Conservation (phyloP, 2,329 filamentous ascomycete genomes). For the Metarhizium album region DNA sequence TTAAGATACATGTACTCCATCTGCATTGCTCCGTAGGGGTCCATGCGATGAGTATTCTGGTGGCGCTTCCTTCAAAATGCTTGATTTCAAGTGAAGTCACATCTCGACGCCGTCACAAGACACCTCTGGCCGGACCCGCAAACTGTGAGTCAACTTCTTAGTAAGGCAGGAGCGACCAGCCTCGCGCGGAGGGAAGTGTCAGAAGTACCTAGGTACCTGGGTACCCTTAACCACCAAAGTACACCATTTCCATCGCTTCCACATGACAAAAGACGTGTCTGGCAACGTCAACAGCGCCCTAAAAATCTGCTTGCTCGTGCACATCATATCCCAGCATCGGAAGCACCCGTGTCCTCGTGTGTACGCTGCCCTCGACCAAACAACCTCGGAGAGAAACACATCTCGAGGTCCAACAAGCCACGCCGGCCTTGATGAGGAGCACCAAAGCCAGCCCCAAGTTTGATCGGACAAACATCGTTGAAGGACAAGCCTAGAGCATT, state of each 20-base stretch:
- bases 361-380: not conserved
- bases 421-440: not conserved
- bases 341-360: not conserved
- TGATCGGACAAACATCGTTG: not conserved
- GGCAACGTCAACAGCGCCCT: not conserved
- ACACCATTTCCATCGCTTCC: too few relatives aligned
- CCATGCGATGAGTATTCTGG: too few relatives aligned
- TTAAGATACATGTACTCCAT: too few relatives aligned
- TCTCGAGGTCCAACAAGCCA: not conserved
- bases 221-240: too few relatives aligned
- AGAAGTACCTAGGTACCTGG: too few relatives aligned
- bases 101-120: too few relatives aligned
- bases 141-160: too few relatives aligned
- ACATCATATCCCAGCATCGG: not conserved
- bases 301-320: not conserved
- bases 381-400: not conserved
- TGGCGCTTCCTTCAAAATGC: too few relatives aligned
- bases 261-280: not conserved
- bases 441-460: not conserved
- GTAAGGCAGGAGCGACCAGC: not conserved
- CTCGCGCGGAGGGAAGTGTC: not conserved
- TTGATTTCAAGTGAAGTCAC: too few relatives aligned
- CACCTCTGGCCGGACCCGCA: too few relatives aligned
- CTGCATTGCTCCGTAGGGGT: too few relatives aligned
- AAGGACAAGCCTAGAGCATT: not conserved